Evolutionary conservation across 2,329 filamentous ascomycete species (phyloP).

Genomic region (Xylariales sp.): DNA sequence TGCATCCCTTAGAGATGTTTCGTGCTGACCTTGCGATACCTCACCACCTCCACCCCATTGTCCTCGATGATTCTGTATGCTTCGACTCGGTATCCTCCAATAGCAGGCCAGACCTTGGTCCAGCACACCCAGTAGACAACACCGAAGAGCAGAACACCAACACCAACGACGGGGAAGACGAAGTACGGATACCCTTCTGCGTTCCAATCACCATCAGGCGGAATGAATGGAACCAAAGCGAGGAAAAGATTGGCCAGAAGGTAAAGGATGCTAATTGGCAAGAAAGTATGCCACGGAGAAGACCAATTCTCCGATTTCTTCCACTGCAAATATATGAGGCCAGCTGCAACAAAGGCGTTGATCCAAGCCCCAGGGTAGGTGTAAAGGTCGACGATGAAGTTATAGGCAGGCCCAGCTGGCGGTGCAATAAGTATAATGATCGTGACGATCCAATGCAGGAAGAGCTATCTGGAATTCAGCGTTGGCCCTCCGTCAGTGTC

Average conservation of each 20-base stretch:
- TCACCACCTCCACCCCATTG: slow-evolving; percentile 23
- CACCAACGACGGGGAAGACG: slow-evolving; percentile 50
- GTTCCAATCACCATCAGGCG: slow-evolving; percentile 42
- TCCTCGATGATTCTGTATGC: slow-evolving; percentile 38
- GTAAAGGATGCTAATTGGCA: slow-evolving; percentile 44
- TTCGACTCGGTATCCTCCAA: slow-evolving; percentile 46
- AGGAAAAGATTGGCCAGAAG: slow-evolving; percentile 48
- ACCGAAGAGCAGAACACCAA: slow-evolving; percentile 46
- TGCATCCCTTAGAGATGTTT: too few relatives aligned
- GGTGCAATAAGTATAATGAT: slow-evolving; percentile 62
- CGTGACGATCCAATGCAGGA: slow-evolving; percentile 63
- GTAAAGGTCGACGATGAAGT: slow-evolving; percentile 58
- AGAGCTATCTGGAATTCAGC: too few relatives aligned
- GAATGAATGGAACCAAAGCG: slow-evolving; percentile 50
- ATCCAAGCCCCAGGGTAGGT: slow-evolving; percentile 52
- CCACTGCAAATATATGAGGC: slow-evolving; percentile 48
- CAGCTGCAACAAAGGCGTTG: slow-evolving; percentile 45
- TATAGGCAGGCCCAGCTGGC: slow-evolving; percentile 63
- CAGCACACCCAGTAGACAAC: slow-evolving; percentile 48
- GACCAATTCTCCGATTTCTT: slow-evolving; percentile 47
- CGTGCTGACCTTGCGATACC: slow-evolving; percentile 21
- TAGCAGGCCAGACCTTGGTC: slow-evolving; percentile 43
- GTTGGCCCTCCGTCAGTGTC: too few relatives aligned
- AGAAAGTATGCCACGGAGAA: slow-evolving; percentile 46
- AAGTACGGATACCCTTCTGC: slow-evolving; percentile 51